These are phyloP conservation scores for Ogataea saltuana DNA, from an alignment of 805 yeast genomes.

Conservation along the genomic window DNA sequence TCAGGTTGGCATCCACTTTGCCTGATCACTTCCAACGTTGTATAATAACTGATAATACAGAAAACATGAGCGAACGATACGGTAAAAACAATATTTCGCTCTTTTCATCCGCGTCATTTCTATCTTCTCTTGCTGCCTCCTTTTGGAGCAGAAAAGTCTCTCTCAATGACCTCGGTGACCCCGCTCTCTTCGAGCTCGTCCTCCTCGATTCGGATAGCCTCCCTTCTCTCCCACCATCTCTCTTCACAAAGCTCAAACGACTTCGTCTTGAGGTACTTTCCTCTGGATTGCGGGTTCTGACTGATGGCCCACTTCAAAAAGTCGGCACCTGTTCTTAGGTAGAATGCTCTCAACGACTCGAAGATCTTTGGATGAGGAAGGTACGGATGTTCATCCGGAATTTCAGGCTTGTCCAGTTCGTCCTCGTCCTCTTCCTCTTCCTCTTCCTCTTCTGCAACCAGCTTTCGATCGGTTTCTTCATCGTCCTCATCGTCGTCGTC, in stretches of 20 bases:
- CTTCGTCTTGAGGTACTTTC: constrained; percentile 83
- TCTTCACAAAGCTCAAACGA: constrained; percentile 91
- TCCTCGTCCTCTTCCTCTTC: constrained; percentile 68
- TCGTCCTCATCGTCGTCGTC: constrained; percentile 66
- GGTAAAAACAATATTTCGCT: constrained; percentile 1
- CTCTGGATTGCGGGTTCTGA: constrained; percentile 80
- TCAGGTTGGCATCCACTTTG: constrained; percentile 96
- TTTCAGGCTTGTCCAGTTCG: constrained; percentile 61
- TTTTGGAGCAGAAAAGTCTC: constrained; percentile 45
- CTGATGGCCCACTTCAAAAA: constrained; percentile 94
- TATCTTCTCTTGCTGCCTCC: constrained; percentile 53
- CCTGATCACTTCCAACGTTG: too few relatives aligned
- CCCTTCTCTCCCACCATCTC: constrained; percentile 99
- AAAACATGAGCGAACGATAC: constrained; percentile 2
- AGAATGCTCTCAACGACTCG: constrained; percentile 80
- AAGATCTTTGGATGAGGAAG: constrained; percentile 95
- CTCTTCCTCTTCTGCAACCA: constrained; percentile 49
- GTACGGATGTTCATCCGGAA: constrained; percentile 95
- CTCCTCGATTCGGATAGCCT: constrained; percentile 82
- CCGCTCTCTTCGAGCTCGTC: constrained; percentile 93
- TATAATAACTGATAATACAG: too few relatives aligned
- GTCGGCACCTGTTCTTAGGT: constrained; percentile 79
- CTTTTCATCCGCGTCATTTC: constrained; percentile 28
- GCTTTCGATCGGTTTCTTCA: constrained; percentile 46
- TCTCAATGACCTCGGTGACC: constrained; percentile 82